Evolutionary conservation across 441 rosid species (phyloP).

Genomic region (Eruca vesicaria): DNA sequence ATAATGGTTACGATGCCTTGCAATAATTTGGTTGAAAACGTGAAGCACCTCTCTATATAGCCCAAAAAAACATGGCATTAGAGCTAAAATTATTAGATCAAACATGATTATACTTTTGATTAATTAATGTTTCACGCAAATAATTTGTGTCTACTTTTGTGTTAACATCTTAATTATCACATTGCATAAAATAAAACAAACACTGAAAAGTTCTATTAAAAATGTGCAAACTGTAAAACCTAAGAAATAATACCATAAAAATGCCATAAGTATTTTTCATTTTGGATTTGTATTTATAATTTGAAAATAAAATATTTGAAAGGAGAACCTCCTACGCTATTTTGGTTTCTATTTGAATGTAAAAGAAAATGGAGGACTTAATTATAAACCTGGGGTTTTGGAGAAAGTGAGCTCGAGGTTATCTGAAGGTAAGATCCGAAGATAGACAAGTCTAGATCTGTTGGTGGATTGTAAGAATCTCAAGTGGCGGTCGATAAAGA

Average conservation of each 20-base stretch:
- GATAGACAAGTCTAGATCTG: conserved; percentile 46
- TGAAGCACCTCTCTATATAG: not conserved
- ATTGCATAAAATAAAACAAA: not conserved
- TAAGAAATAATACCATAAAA: not conserved
- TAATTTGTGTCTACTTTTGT: not conserved
- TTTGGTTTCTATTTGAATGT: not conserved
- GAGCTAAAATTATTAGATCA: not conserved
- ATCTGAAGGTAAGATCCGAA: conserved; percentile 49
- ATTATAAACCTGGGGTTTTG: conserved; percentile 39
- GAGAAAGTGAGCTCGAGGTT: conserved; percentile 55
- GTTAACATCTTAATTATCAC: not conserved
- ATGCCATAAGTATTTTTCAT: not conserved
- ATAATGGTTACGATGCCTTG: not conserved
- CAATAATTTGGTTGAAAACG: not conserved
- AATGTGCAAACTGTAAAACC: not conserved
- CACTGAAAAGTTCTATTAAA: not conserved
- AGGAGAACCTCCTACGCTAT: not conserved
- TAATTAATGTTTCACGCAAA: not conserved
- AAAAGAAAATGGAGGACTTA: not conserved
- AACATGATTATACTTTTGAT: not conserved
- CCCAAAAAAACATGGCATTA: not conserved
- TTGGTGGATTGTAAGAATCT: conserved; percentile 63
- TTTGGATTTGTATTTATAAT: not conserved
- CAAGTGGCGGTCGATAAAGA: conserved; percentile 63
- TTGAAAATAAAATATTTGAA: not conserved